Evolutionary conservation across 2,329 filamentous ascomycete species (phyloP).

Genomic region (Pseudocercospora vitis): DNA sequence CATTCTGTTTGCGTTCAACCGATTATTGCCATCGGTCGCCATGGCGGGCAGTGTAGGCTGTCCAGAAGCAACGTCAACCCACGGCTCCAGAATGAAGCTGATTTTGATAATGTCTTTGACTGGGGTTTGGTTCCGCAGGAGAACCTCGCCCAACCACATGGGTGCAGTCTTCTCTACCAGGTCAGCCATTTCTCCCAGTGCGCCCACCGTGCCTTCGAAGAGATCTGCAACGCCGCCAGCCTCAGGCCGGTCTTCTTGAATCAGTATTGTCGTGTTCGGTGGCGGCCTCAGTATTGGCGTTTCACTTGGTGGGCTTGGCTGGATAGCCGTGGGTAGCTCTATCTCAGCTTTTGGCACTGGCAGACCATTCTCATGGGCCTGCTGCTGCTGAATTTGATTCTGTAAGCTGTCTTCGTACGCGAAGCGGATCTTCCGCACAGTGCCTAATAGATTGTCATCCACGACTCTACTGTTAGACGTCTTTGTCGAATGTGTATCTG

Average conservation of each 20-base stretch:
- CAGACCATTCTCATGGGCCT: conserved; percentile 37
- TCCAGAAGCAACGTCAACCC: conserved; percentile 53
- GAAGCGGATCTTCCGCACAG: conserved; percentile 69
- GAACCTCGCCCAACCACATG: conserved; percentile 86
- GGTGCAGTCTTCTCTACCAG: conserved; percentile 82
- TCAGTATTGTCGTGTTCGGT: conserved; percentile 60
- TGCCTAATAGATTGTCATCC: conserved; percentile 72
- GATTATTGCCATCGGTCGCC: conserved; percentile 76
- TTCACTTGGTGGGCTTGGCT: conserved; percentile 69
- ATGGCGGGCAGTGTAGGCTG: conserved; percentile 63
- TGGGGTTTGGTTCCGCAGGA: conserved; percentile 77
- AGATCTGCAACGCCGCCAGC: conserved; percentile 73
- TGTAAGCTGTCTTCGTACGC: conserved; percentile 69
- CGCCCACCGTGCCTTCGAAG: conserved; percentile 83
- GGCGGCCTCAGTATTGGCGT: conserved; percentile 76
- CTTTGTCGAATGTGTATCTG: conserved; percentile 58
- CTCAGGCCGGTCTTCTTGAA: conserved; percentile 65
- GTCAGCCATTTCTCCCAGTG: conserved; percentile 74
- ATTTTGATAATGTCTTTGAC: conserved; percentile 93
- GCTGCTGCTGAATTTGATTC: conserved; percentile 43
- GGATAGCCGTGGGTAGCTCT: conserved; percentile 62
- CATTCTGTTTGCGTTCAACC: conserved; percentile 96
- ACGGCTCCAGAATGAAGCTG: conserved; percentile 87
- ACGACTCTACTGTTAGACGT: conserved; percentile 67
- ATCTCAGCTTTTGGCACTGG: conserved; percentile 39